Evolutionary conservation across 2,329 filamentous ascomycete species (phyloP), one percentile per base, ranked within the genome.

Genomic region (Ceratocystis cacaofunesta): DNA sequence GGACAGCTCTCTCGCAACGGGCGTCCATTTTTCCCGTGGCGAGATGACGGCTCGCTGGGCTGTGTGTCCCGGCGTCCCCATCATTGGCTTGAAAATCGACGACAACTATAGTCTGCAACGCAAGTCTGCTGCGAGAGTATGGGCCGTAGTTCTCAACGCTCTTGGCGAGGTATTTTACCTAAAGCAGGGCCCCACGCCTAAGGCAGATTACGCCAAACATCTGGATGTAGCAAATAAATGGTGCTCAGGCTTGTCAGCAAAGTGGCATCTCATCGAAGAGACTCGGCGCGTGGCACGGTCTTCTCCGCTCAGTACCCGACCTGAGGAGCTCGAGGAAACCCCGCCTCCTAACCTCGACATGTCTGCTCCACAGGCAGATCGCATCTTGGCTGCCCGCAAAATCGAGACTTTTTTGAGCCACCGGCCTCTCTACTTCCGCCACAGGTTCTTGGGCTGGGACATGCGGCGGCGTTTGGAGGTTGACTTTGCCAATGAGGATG

Each of bases 91-190:
- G 68, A 84, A 84, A 57, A 83, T 96, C 5, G 94, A 99, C 71
- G 91, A 96, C 32, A 84, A 84, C 63, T 94, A 91, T 74, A 92
- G 82, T 61, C 74, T 80, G 30, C 86, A 85, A 70, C 85, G 92
- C 36, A 86, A 86, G 72, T 77, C 82, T 3, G 78, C 85, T 62
- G 82, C 84, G 12, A 85, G 92, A 32, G 82, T 94, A 12, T 97
- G 91, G 90, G 90, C 89, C n/a, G 87, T 92, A 52, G 89, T 85
- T n/a, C 76, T 99, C 63, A 99, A 99, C 73, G 92, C 94, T 0
- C 78, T 99, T 7, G 94, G 94, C 1, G 94, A 99, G 73, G 78
- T 96, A 0, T 97, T 87, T 74, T 96, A 92, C 70, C 78, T 97
- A 1, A 87, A 83, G 1, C 85, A 89, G 61, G 79, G 86, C 5